A percentile compares a stretch with the other conserved stretches of the same genome.
These are phyloP conservation scores for Diplosphaera chodatii DNA, from an alignment of 139 green algal species.

Conservation along the genomic window DNA sequence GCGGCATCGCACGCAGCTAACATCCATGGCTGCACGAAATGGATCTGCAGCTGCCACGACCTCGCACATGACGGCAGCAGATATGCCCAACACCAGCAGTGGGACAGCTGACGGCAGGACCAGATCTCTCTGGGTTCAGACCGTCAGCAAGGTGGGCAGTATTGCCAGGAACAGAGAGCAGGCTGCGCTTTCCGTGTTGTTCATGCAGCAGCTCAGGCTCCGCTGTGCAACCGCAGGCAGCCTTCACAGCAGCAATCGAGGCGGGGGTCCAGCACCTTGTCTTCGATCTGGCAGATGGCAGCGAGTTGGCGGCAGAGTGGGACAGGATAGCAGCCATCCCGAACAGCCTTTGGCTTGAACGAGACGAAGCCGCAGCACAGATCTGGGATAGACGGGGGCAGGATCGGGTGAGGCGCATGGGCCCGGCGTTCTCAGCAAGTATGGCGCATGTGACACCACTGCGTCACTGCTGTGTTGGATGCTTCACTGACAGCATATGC, in stretches of 20 bases:
- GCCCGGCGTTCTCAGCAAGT: too few species aligned
- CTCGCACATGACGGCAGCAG: too few species aligned
- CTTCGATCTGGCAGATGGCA: slow-evolving; percentile 1
- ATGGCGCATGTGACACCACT: too few species aligned
- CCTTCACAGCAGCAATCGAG: slow-evolving; percentile 7
- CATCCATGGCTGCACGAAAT: too few species aligned
- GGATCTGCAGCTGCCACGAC: too few species aligned
- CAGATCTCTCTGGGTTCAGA: not conserved
- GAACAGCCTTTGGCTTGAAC: not conserved
- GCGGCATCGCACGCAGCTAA: too few species aligned
- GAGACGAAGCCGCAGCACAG: not conserved
- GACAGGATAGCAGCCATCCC: not conserved
- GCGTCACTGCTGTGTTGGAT: not conserved
- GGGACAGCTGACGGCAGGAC: too few species aligned
- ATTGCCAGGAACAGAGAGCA: not conserved
- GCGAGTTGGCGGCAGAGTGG: not conserved
- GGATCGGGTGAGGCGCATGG: not conserved
- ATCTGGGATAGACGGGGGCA: too few species aligned
- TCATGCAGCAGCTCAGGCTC: not conserved
- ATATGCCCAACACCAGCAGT: too few species aligned
- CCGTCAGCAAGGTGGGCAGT: not conserved
- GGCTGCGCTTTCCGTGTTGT: not conserved
- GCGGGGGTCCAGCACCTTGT: slow-evolving; percentile 1
- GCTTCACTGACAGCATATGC: not conserved
- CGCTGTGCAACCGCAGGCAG: not conserved